A percentile compares a stretch with the other conserved stretches of the same genome.
Conservation (phyloP, 1,139 yeast genomes). For the Geotrichum bryndzae region DNA sequence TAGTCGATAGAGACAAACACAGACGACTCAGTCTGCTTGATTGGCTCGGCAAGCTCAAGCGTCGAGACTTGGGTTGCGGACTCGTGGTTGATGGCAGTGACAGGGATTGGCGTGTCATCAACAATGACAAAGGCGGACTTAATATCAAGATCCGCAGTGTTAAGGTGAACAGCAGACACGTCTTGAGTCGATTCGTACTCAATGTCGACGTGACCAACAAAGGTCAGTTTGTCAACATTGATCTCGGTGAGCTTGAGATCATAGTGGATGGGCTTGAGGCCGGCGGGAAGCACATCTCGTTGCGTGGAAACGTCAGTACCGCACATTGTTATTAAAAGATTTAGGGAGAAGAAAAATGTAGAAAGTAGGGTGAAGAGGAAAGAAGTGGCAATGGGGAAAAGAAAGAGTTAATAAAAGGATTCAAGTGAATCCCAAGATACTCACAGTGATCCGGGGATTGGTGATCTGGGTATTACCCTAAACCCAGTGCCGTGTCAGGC, state of each 20-base stretch:
- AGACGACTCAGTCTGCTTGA: conserved; percentile 26
- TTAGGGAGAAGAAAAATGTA: neutral
- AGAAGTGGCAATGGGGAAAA: neutral
- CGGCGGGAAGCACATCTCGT: conserved; percentile 51
- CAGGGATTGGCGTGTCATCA: conserved; percentile 23
- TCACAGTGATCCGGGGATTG: neutral
- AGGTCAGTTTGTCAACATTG: conserved; percentile 44
- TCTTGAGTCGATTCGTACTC: conserved; percentile 42
- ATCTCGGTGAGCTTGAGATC: conserved; percentile 39
- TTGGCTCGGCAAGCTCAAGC: conserved; percentile 27
- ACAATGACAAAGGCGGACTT: conserved; percentile 22
- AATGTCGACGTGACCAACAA: conserved; percentile 48
- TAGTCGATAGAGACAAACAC: conserved; percentile 39
- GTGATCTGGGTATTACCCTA: neutral
- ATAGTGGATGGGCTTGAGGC: conserved; percentile 47
- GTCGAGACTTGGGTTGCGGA: conserved; percentile 35
- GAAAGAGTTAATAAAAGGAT: neutral
- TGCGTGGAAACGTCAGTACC: conserved; percentile 26
- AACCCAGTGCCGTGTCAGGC: neutral
- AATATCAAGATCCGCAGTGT: conserved; percentile 26
- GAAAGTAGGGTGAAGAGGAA: neutral
- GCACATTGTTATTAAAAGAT: conserved; percentile 4
- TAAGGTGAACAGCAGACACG: conserved; percentile 28
- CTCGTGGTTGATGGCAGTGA: conserved; percentile 24
- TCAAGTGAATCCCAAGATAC: neutral